Evolutionary conservation across 164 flowering plant species (phyloP).

Genomic region (Umbilicus rupestris): DNA sequence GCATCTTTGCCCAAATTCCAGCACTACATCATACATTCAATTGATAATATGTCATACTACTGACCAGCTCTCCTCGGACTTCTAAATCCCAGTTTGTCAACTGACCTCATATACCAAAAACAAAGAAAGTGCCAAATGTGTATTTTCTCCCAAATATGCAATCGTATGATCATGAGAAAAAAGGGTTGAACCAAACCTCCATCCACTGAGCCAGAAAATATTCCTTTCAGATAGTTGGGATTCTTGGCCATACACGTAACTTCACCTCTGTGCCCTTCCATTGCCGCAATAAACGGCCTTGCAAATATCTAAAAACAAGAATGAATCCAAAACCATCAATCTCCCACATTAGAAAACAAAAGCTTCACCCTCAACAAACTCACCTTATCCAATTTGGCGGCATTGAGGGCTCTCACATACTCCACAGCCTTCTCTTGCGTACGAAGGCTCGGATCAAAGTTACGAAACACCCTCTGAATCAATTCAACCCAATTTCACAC

Average conservation of each 20-base stretch:
- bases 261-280: slow-evolving; percentile 86
- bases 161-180: background rate
- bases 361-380: background rate
- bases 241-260: slow-evolving; percentile 92
- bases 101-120: too few relatives aligned
- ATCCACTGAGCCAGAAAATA: slow-evolving; percentile 93
- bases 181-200: slow-evolving; percentile 49
- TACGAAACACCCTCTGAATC: slow-evolving; percentile 71
- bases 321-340: background rate
- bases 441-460: slow-evolving; percentile 73
- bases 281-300: slow-evolving; percentile 82
- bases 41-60: too few relatives aligned
- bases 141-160: background rate
- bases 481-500: background rate
- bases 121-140: too few relatives aligned
- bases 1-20: too few relatives aligned
- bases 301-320: slow-evolving; percentile 56
- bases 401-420: slow-evolving; percentile 79
- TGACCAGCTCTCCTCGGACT: too few relatives aligned
- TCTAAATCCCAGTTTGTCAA: too few relatives aligned
- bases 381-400: slow-evolving; percentile 92
- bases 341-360: background rate
- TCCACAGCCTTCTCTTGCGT: slow-evolving; percentile 77
- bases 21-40: too few relatives aligned
- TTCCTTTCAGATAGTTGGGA: slow-evolving; percentile 70